These are phyloP conservation scores for Penicillium paneum DNA, from an alignment of 2,329 filamentous ascomycete species.

Conservation along the genomic window DNA sequence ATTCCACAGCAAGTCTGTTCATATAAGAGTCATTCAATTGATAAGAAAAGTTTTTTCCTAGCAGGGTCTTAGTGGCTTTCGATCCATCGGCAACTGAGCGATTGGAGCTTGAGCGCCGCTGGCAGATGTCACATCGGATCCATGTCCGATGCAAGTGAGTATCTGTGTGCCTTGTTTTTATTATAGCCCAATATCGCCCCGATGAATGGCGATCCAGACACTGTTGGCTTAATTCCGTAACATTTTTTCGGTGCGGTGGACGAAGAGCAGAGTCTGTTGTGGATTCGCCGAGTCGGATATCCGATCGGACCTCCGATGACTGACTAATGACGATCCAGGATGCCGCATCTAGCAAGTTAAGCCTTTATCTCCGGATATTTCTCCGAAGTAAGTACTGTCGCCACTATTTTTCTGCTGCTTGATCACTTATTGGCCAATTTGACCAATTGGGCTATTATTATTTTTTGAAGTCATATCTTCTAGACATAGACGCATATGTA, in stretches of 20 bases:
- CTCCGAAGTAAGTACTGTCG: not conserved
- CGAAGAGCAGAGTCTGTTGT: constrained; percentile 5
- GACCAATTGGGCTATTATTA: not conserved
- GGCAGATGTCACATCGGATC: constrained; percentile 14
- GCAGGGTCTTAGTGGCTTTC: constrained; percentile 8
- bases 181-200: constrained; percentile 11
- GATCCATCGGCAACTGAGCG: constrained; percentile 16
- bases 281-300: constrained; percentile 18
- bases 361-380: not conserved
- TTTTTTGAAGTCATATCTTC: not conserved
- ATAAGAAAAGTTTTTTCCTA: constrained; percentile 6
- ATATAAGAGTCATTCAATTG: constrained; percentile 8
- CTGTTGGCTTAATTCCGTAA: constrained; percentile 17
- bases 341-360: not conserved
- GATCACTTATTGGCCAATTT: not conserved
- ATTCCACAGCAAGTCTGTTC: not conserved
- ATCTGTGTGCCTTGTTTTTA: not conserved
- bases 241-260: constrained; percentile 12
- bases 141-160: constrained; percentile 15
- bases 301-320: constrained; percentile 20
- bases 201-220: constrained; percentile 10
- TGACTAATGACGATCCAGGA: constrained; percentile 6
- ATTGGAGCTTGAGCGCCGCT: constrained; percentile 21
- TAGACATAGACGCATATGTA: not conserved
- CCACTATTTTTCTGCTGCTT: not conserved